Base-by-base conservation (phyloP, 352 stramenopile species). In the Albugo laibachii region DNA sequence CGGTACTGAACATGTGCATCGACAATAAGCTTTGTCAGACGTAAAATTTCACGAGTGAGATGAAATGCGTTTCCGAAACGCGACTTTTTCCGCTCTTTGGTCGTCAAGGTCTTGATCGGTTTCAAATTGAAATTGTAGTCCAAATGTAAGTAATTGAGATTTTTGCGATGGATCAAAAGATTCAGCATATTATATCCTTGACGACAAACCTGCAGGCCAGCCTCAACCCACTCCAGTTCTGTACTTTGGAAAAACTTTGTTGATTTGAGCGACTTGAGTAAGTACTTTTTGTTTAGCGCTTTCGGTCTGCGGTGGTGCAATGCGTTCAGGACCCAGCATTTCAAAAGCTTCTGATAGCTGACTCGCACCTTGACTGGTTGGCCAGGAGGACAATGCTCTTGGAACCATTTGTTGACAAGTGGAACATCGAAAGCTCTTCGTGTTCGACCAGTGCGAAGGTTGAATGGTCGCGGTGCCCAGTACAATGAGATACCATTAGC, bases 101-200 rank as follows among this genome's bases (percentile, higher is more conserved):
- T 99, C 11, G 96, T 99, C 48, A 99, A 69, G 27, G 95, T 99
- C 76, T 99, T 99, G 66, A 97, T 98, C 4, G 96, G 96, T 66
- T 99, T 99, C n/a, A 99, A 62, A 68, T 99, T 99, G 61, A 99
- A 99, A 61, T 99, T 99, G 82, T 99, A 99, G 64, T 99, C 96
- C 54, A 99, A 75, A 69, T 99, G 95, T 34, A 99, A 67, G 61
- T 99, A 99, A 60, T 99, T 98, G 13, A 99, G 65, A 58, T 98
- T 97, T 63, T 99, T 99, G 43, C 95, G 80, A 57, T 99, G 95
- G 55, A 99, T 99, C 20, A 99, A 63, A 46, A 99, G 61, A 61
- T 99, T 99, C 24, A 99, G 75, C 84, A 99, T 98, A 64, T 99
- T 99, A 79, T 99, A 97, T 20, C 96, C 96, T 68, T 99, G 96